A percentile compares a stretch with the other conserved stretches of the same genome.
phyloP scores from a whole-genome alignment of 352 stramenopile species.

The Globisporangium viniferum region DNA sequence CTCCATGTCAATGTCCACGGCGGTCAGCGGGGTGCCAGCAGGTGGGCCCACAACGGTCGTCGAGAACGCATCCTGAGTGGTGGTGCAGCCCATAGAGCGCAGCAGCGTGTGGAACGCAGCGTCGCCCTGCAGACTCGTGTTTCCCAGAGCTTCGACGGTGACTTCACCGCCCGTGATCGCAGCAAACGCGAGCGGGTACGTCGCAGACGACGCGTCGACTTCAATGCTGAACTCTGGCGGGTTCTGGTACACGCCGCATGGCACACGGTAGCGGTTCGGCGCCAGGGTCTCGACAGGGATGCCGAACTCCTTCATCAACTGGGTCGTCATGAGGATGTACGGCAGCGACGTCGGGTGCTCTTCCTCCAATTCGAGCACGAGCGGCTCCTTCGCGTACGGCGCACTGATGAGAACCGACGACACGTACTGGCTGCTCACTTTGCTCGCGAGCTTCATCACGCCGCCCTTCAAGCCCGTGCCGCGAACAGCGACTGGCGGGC shows the following conservation, averaged over 20 bases:
- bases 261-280: slow-evolving; percentile 72
- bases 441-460: slow-evolving; percentile 87
- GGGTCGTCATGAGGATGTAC: slow-evolving; percentile 93
- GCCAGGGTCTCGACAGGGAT: slow-evolving; percentile 90
- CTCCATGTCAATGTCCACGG: slow-evolving; percentile 95
- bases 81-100: slow-evolving; percentile 74
- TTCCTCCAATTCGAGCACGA: slow-evolving; percentile 91
- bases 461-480: slow-evolving; percentile 73
- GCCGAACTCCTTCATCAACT: slow-evolving; percentile 97
- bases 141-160: slow-evolving; percentile 93
- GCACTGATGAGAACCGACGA: slow-evolving; percentile 95
- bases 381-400: slow-evolving; percentile 76
- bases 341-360: slow-evolving; percentile 96
- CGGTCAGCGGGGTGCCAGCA: slow-evolving; percentile 65
- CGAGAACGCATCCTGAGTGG: slow-evolving; percentile 49
- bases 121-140: slow-evolving; percentile 93
- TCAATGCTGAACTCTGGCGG: slow-evolving; percentile 81
- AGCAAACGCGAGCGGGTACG: slow-evolving; percentile 95
- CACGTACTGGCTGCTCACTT: slow-evolving; percentile 95
- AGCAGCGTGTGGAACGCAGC: slow-evolving; percentile 92
- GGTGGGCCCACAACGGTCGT: slow-evolving; percentile 78
- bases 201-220: slow-evolving; percentile 95
- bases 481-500: slow-evolving; percentile 74
- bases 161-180: slow-evolving; percentile 95
- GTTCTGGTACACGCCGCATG: slow-evolving; percentile 71